Evolutionary conservation across 179 eudicot species (phyloP), one percentile per base, ranked within the genome.

Genomic region (Heliamphora pulchella): DNA sequence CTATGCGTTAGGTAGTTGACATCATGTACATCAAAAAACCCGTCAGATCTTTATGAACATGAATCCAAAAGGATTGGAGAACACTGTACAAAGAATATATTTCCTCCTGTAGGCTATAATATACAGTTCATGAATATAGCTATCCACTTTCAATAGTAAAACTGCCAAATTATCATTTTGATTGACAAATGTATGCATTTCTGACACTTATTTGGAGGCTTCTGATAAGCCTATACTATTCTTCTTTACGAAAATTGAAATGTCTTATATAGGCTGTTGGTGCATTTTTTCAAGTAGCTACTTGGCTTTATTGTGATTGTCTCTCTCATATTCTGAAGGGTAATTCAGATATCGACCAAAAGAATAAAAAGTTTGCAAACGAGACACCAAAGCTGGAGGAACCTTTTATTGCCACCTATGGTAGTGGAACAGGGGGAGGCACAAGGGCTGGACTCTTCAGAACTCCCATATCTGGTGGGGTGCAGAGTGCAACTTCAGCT

Each of bases 401-500:
- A 74, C 83, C 87, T 54, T 80, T 53, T 63, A 74, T 13, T 57
- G 75, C 78, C 71, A 44, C 87, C 59, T 31, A 57, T 41, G 80
- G 80, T 41, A 54, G 68, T 54, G 77, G 83, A 59, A 61, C 78
- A 14, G 82, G 88, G 18, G 86, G 94, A 78, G 89, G 91, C 83
- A 87, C 93, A n/a, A 90, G 97, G 84, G 92, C 99, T 85, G 99
- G 99, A 67, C 88, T 96, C 58, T 96, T 96, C 84, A 89, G 99
- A 84, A 94, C 99, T 39, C 99, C 99, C 8, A 94, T 96, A 83
- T 96, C 99, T 18, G 99, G 99, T 41, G 99, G 99, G 68, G 99
- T 96, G 65, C 99, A 94, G 83, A 96, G 99, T 89, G 99, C 99
- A 14, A 96, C 99, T 17, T 94, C 99, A 18, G 97, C 93, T 66